Evolutionary conservation across 768 basidiomycete genomes (phyloP).

Genomic region (Lentinula detonsa): DNA sequence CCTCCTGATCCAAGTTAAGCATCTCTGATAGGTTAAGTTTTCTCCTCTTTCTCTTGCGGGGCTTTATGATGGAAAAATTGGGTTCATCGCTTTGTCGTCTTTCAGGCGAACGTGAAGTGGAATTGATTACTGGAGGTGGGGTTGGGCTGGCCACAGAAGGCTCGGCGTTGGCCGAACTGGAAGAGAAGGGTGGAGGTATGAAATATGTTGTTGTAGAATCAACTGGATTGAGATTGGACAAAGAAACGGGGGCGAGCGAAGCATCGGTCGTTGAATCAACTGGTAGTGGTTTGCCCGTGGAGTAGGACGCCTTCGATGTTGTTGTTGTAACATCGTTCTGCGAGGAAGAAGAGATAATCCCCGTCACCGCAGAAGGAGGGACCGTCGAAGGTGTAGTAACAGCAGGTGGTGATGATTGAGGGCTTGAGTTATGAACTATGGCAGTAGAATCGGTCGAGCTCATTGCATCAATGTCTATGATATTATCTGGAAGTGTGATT

Average conservation of each 20-base stretch:
- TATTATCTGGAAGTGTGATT: neutral
- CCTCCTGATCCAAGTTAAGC: slow-evolving; percentile 22
- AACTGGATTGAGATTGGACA: neutral
- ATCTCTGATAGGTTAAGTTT: slow-evolving; percentile 20
- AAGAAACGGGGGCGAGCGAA: neutral
- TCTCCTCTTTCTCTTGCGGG: slow-evolving; percentile 22
- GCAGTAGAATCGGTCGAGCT: neutral
- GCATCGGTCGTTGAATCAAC: neutral
- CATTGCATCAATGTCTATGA: slow-evolving; percentile 1
- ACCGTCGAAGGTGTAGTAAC: neutral
- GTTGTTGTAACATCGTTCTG: neutral
- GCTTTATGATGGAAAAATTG: neutral
- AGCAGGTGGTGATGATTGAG: neutral
- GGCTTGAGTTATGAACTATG: slow-evolving; percentile 4
- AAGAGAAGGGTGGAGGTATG: too few species aligned
- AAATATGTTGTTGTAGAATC: too few species aligned
- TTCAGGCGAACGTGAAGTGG: neutral
- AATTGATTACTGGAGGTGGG: neutral
- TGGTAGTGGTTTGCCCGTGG: neutral
- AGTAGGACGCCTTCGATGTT: neutral
- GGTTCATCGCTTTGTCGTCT: neutral
- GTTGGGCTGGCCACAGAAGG: neutral
- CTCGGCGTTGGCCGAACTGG: neutral
- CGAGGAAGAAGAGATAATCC: neutral
- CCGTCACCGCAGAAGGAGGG: neutral